phyloP scores from a whole-genome alignment of 1,139 yeast genomes.

The Kazachstania sp. region DNA sequence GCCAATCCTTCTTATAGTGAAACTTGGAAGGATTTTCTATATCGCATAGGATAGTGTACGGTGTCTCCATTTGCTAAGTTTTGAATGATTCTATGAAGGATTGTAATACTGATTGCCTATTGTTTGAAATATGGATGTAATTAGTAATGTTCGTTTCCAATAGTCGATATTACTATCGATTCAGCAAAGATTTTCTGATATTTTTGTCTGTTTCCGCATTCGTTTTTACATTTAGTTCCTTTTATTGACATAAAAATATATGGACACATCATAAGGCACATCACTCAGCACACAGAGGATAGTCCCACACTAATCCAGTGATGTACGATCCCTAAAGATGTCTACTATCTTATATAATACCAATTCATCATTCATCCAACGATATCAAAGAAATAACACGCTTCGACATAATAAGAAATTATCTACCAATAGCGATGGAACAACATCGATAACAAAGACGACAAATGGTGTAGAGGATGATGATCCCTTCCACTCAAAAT shows the following conservation, averaged over 20 bases:
- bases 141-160: too few relatives aligned
- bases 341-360: constrained; percentile 25
- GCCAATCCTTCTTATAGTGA: constrained; percentile 24
- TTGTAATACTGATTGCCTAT: too few relatives aligned
- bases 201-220: too few relatives aligned
- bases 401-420: constrained; percentile 7
- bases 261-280: background rate
- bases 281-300: too few relatives aligned
- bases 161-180: too few relatives aligned
- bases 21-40: constrained; percentile 15
- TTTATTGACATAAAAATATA: too few relatives aligned
- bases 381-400: constrained; percentile 17
- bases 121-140: too few relatives aligned
- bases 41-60: background rate
- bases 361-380: constrained; percentile 24
- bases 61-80: background rate
- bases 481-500: constrained; percentile 14
- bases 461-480: constrained; percentile 4
- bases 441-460: background rate
- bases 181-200: too few relatives aligned
- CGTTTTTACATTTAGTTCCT: too few relatives aligned
- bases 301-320: too few relatives aligned
- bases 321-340: constrained; percentile 9
- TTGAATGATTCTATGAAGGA: too few relatives aligned
- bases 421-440: background rate